Conservation (phyloP, 306 rosid species). For the Geum urbanum region DNA sequence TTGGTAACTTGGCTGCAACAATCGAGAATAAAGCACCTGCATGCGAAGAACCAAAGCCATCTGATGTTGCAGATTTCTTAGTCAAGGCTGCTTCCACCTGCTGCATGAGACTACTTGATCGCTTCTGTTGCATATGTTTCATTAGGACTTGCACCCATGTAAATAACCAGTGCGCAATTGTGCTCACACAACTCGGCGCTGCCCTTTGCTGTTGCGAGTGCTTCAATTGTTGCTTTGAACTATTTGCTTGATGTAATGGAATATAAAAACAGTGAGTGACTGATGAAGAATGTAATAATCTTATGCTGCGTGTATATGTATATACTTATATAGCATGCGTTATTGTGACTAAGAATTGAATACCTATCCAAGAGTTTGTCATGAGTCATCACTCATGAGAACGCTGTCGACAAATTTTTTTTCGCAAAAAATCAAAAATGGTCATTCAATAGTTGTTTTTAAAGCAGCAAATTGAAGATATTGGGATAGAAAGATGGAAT, state of each 20-base stretch:
- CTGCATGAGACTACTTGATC: conserved; percentile 38
- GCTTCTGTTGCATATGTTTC: conserved; percentile 71
- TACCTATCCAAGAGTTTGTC: too few species aligned
- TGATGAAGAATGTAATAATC: background rate
- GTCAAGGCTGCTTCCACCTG: conserved; percentile 62
- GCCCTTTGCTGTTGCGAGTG: conserved; percentile 80
- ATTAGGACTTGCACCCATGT: conserved; percentile 42
- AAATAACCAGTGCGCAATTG: conserved; percentile 58
- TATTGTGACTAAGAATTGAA: too few species aligned
- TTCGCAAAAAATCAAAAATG: too few species aligned
- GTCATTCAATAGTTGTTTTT: too few species aligned
- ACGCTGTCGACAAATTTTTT: too few species aligned
- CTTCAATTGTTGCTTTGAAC: conserved; percentile 71
- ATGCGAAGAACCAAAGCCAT: conserved; percentile 53
- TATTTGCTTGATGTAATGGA: conserved; percentile 45
- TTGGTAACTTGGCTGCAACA: conserved; percentile 72
- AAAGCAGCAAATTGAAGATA: too few species aligned
- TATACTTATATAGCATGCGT: too few species aligned
- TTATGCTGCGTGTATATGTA: background rate
- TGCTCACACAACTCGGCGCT: conserved; percentile 63
- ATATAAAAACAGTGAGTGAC: conserved; percentile 8
- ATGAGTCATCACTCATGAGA: too few species aligned
- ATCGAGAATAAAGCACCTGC: conserved; percentile 46
- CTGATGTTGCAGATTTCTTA: conserved; percentile 41
- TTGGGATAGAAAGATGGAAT: too few species aligned